These are phyloP conservation scores for Thelonectria discophora DNA, from an alignment of 2,329 filamentous ascomycete genomes.

Conservation along the genomic window DNA sequence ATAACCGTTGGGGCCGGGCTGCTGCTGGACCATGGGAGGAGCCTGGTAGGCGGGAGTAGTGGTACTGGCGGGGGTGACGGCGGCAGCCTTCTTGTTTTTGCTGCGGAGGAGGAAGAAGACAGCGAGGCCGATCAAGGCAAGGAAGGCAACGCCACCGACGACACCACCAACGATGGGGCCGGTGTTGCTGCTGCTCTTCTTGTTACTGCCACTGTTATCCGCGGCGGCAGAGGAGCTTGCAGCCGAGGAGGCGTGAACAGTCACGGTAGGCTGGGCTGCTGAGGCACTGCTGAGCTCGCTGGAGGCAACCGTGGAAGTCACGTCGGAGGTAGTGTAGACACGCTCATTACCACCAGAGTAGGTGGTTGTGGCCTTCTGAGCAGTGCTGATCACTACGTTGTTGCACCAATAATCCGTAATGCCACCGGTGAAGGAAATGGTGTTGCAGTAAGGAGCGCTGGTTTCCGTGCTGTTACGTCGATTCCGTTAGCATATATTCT, in stretches of 20 bases:
- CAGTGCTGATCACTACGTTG: slow-evolving; percentile 43
- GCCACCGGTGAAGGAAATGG: slow-evolving; percentile 52
- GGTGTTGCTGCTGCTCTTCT: slow-evolving; percentile 41
- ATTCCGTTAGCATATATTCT: slow-evolving; percentile 5
- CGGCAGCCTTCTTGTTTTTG: slow-evolving; percentile 37
- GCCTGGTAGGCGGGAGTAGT: slow-evolving; percentile 22
- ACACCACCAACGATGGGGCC: slow-evolving; percentile 52
- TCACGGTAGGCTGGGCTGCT: slow-evolving; percentile 4
- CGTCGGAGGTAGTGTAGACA: slow-evolving; percentile 23
- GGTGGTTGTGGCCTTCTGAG: slow-evolving; percentile 52
- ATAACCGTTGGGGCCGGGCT: slow-evolving; percentile 29
- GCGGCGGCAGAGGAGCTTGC: background rate
- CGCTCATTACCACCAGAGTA: slow-evolving; percentile 48
- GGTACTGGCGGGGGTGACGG: slow-evolving; percentile 15
- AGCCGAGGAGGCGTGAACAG: background rate
- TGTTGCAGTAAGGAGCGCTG: slow-evolving; percentile 54
- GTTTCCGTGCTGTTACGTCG: slow-evolving; percentile 47
- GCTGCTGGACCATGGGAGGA: slow-evolving; percentile 33
- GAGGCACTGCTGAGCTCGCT: slow-evolving; percentile 23
- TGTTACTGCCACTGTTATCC: slow-evolving; percentile 5
- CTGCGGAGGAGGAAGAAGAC: slow-evolving; percentile 46
- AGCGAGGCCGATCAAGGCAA: slow-evolving; percentile 44
- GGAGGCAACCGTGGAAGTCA: slow-evolving; percentile 37
- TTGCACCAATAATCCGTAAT: slow-evolving; percentile 58
- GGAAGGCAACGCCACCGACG: slow-evolving; percentile 34